Evolutionary conservation across 2,329 filamentous ascomycete genomes (phyloP), one percentile per base, ranked within the genome.

Genomic region (Fonsecaea nubica): DNA sequence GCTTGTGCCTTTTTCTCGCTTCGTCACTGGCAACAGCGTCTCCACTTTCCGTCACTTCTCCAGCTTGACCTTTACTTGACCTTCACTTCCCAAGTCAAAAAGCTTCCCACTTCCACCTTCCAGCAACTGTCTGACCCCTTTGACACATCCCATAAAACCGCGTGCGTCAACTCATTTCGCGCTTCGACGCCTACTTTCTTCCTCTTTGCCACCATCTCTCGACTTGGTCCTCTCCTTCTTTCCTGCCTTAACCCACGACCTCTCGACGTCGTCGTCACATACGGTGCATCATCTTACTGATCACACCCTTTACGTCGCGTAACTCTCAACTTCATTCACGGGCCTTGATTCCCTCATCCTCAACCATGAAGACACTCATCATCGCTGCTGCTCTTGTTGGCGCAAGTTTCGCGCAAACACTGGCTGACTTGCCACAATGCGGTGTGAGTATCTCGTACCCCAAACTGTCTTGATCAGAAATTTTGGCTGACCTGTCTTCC

Each of bases 351-450:
- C 40, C 54, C 55, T 63, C 45, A 7, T 56, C 55, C 30, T 53
- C 71, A 70, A 74, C 48, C 42, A 76, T 76, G 75, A 76, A 75
- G 72, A 60, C 65, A 62, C n/a, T 72, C 56, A 13, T 68, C 54
- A 65, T 71, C 55, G 65, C 72, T 42, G 69, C 72, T 48, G 58
- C 73, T 60, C 55, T 72, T 32, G 65, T 72, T 45, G 68, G 68
- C 64, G 64, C 72, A 59, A 66, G 69, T 38, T 56, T 73, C n/a
- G 68, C 74, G 21, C 73, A 75, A 30, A 63, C 52, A 53, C 62
- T 70, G 50, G 40, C 63, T 10, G 54, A 63, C 36, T 63, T 75
- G 32, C 72, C 73, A 50, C 36, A 57, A 59, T 76, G 75, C 66
- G 73, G 68, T 67, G 75, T 76, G 72, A 69, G 74, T 73, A 15